Evolutionary conservation across 352 stramenopile species (phyloP).

Genomic region (Phytophthora aleatoria): DNA sequence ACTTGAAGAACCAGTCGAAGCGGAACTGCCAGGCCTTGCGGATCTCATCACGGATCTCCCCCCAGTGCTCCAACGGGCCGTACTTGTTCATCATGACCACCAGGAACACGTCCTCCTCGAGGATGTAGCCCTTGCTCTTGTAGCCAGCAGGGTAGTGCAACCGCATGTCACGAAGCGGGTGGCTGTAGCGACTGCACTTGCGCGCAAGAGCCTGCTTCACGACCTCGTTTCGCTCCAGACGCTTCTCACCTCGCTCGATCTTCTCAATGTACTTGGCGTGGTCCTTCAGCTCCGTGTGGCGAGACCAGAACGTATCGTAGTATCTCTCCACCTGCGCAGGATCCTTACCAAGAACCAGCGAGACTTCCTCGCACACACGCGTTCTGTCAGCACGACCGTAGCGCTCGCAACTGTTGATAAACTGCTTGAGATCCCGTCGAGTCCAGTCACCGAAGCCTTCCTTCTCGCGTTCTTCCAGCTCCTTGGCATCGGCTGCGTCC

Average conservation of each 20-base stretch:
- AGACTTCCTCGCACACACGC: constrained; percentile 91
- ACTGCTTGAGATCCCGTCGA: constrained; percentile 87
- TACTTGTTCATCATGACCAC: constrained; percentile 99
- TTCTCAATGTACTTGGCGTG: constrained; percentile 93
- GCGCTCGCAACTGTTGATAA: constrained; percentile 92
- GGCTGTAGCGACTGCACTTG: constrained; percentile 95
- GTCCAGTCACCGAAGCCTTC: constrained; percentile 97
- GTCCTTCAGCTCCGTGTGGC: constrained; percentile 94
- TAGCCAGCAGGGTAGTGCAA: constrained; percentile 88
- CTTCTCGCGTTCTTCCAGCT: constrained; percentile 75
- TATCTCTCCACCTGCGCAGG: constrained; percentile 93
- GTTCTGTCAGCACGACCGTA: constrained; percentile 93
- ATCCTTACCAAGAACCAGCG: constrained; percentile 90
- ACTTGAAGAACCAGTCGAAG: constrained; percentile 99
- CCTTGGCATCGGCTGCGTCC: constrained; percentile 63
- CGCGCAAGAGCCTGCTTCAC: constrained; percentile 96
- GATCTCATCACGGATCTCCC: constrained; percentile 98
- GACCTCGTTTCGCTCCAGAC: constrained; percentile 94
- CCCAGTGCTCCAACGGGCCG: constrained; percentile 95
- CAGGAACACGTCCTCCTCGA: constrained; percentile 98
- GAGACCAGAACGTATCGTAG: constrained; percentile 95
- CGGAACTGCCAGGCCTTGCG: constrained; percentile 98
- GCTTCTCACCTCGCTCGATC: constrained; percentile 97
- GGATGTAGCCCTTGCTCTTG: constrained; percentile 95
- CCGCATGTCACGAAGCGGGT: constrained; percentile 90